Percentiles rank a stretch among this genome's conserved stretches.
Evolutionary conservation across 306 rosid genomes (phyloP).

Genomic region (Erythrophleum fordii): DNA sequence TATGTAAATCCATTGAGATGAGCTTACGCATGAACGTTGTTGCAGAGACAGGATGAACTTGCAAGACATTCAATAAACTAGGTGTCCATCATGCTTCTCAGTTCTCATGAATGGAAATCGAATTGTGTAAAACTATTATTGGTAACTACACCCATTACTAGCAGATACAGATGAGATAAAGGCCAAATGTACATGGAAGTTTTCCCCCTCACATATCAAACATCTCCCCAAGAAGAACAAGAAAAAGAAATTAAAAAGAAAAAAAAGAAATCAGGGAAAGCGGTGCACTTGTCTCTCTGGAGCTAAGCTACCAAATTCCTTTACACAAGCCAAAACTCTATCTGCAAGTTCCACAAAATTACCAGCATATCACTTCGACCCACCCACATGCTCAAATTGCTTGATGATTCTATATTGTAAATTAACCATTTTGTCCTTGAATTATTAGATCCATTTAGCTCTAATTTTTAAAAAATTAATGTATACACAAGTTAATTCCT

Average conservation of each 20-base stretch:
- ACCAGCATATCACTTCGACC: constrained; percentile 12
- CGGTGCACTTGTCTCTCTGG: background rate
- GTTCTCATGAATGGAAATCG: background rate
- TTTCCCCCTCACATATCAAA: background rate
- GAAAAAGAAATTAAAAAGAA: no score
- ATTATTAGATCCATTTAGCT: background rate
- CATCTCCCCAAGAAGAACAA: background rate
- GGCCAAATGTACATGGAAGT: background rate
- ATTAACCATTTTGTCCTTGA: background rate
- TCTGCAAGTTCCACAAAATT: constrained; percentile 43
- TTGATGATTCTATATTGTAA: background rate
- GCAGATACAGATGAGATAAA: background rate
- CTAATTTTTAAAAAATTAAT: no score
- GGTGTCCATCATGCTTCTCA: background rate
- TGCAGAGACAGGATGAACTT: background rate
- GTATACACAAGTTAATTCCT: background rate
- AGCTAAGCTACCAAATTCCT: constrained; percentile 30
- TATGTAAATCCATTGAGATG: background rate
- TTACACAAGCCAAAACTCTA: constrained; percentile 44
- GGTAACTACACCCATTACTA: background rate
- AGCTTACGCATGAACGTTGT: background rate
- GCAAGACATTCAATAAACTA: background rate
- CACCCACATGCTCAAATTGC: constrained; percentile 31
- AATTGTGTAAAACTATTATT: background rate
- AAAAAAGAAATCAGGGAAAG: constrained; percentile 18